Evolutionary conservation across 139 green algal genomes (phyloP), one percentile per base, ranked within the genome.

Genomic region (Tetratostichococcus sp.): DNA sequence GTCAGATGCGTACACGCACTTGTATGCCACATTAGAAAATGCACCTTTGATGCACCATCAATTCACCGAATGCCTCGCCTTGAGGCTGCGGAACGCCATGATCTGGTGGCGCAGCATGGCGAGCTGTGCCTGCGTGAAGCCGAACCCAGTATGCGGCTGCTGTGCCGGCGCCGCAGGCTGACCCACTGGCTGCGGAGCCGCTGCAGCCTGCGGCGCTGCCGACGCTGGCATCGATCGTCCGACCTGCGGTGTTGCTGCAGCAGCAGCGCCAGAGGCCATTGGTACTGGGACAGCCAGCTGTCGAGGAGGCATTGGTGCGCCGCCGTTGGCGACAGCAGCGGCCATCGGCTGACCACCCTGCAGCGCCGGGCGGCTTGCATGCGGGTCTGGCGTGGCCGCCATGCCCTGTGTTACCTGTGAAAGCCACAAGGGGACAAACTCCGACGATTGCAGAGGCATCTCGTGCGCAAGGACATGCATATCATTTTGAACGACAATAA

Each of bases 51-150:
- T 31, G 58, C 23, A 66, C 58, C 19, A 30, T 66, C 58, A 66
- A 19, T 19, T 31, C n/a, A n/a, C n/a, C n/a, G n/a, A n/a, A n/a
- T n/a, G n/a, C n/a, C n/a, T n/a, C n/a, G 81, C 76, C 73, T 85
- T 85, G 30, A 91, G 39, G 19, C 42, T 39, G 30, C 86, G 84
- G 67, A 89, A 89, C 1, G 70, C 77, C 43, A 86, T 19, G 66
- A 91, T 89, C 73, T 91, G 87, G 35, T 79, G 72, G 19, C 77
- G 73, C 32, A 91, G 82, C 34, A 78, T 43, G 4, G 43, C 35
- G 30, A 87, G 77, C 76, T 91, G 86, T 6, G 62, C 33, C 0
- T 39, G 65, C 1, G 85, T 86, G 78, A 91, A 89, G 30, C 78
- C 78, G 1, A 50, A 62, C 2, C 17, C 50, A 8, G 50, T 62